Percentiles rank a stretch among this genome's conserved stretches.
Conservation (phyloP, 1,284 basidiomycete genomes). For the Sutorius eximius region DNA sequence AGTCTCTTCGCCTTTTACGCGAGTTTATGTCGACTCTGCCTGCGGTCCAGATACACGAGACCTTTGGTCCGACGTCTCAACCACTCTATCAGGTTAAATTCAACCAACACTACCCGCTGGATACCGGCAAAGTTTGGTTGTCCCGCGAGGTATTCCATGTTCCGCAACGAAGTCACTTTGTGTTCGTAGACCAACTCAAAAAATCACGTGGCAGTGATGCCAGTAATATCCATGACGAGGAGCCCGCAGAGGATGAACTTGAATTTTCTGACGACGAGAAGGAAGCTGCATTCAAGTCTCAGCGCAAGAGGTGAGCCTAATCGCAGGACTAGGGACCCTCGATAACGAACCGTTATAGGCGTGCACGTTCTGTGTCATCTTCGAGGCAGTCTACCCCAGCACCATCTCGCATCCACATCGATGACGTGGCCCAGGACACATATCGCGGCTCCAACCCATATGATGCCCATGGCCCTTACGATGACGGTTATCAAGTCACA, state of each 20-base stretch:
- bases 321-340: constrained; percentile 1
- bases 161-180: constrained; percentile 73
- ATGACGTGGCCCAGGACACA: constrained; percentile 48
- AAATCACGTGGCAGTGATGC: constrained; percentile 81
- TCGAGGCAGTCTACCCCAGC: constrained; percentile 57
- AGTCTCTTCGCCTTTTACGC: constrained; percentile 33
- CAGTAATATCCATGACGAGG: constrained; percentile 90
- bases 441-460: constrained; percentile 59
- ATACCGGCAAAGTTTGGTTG: constrained; percentile 52
- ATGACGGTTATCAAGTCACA: constrained; percentile 52
- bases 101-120: constrained; percentile 54
- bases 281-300: constrained; percentile 68
- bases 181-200: constrained; percentile 69
- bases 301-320: constrained; percentile 51
- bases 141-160: constrained; percentile 74
- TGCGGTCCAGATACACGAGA: constrained; percentile 72
- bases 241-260: constrained; percentile 79
- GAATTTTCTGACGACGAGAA: constrained; percentile 92
- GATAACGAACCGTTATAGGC: constrained; percentile 37
- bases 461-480: constrained; percentile 62
- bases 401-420: constrained; percentile 52
- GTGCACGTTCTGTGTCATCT: constrained; percentile 49
- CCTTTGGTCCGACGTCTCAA: constrained; percentile 84
- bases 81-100: constrained; percentile 84
- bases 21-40: background rate